These are phyloP conservation scores for Fusarium sp. DNA, from an alignment of 2,329 filamentous ascomycete species.

Conservation along the genomic window DNA sequence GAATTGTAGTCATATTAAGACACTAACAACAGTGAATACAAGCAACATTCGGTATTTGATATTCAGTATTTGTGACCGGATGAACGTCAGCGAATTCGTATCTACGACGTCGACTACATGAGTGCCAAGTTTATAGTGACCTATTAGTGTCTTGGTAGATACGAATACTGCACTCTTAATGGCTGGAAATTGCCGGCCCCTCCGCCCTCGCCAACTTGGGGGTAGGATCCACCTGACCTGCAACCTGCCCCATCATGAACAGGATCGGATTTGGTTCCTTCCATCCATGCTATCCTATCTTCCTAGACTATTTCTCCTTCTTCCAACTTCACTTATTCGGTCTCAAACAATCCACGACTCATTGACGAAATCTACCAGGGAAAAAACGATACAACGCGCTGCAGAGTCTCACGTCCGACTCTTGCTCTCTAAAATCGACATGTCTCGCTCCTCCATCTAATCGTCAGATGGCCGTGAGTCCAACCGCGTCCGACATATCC, in stretches of 20 bases:
- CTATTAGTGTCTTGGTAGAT: constrained; percentile 20
- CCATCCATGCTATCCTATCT: not conserved
- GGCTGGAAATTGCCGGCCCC: constrained; percentile 29
- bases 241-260: constrained; percentile 11
- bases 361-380: not conserved
- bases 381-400: not conserved
- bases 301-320: constrained; percentile 7
- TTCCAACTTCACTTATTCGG: constrained; percentile 1
- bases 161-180: constrained; percentile 10
- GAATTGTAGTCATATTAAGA: too few relatives aligned
- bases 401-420: not conserved
- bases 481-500: constrained; percentile 26
- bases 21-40: not conserved
- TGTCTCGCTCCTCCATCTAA: constrained; percentile 35
- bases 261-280: constrained; percentile 13
- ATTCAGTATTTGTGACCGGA: not conserved
- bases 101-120: not conserved
- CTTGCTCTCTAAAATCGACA: constrained; percentile 20
- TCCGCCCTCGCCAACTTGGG: constrained; percentile 14
- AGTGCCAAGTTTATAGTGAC: constrained; percentile 14
- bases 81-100: not conserved
- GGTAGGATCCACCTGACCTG: constrained; percentile 8
- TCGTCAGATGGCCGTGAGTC: constrained; percentile 28
- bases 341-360: not conserved
- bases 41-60: not conserved